These are phyloP conservation scores for Narthecium ossifragum DNA, from an alignment of 106 monocot genomes.

Conservation along the genomic window DNA sequence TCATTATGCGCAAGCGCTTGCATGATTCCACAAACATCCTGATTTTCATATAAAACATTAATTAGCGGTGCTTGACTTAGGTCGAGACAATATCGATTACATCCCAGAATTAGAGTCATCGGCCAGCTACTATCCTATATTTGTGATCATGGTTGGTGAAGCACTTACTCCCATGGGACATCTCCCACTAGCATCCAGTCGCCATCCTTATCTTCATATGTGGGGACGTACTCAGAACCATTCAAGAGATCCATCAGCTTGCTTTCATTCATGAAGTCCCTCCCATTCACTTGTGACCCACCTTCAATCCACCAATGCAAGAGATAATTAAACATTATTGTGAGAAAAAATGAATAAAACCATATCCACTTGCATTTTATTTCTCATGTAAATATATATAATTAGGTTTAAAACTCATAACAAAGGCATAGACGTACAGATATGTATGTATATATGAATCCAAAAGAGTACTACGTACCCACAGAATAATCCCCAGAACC, in stretches of 20 bases:
- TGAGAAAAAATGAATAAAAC: background rate
- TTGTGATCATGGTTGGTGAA: background rate
- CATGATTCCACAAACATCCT: slow-evolving; percentile 97
- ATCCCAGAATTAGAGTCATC: background rate
- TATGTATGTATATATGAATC: background rate
- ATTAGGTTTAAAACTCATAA: background rate
- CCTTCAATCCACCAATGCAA: slow-evolving; percentile 3
- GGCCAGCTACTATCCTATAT: background rate
- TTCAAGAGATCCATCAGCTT: slow-evolving; percentile 62
- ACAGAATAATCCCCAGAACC: background rate
- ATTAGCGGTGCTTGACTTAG: background rate
- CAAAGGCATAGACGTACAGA: background rate
- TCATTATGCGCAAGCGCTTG: slow-evolving; percentile 94
- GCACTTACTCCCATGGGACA: slow-evolving; percentile 90
- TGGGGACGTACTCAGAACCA: slow-evolving; percentile 74
- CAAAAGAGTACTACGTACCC: background rate
- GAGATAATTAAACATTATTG: background rate
- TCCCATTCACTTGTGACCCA: slow-evolving; percentile 40
- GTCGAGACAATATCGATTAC: background rate
- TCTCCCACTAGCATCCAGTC: slow-evolving; percentile 98
- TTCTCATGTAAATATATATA: background rate
- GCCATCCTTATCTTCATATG: slow-evolving; percentile 93
- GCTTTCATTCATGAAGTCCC: slow-evolving; percentile 63
- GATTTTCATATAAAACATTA: slow-evolving; percentile 4
- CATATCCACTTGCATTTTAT: background rate